Conservation (phyloP, 768 basidiomycete species). For the Asterophora lycoperdoides region DNA sequence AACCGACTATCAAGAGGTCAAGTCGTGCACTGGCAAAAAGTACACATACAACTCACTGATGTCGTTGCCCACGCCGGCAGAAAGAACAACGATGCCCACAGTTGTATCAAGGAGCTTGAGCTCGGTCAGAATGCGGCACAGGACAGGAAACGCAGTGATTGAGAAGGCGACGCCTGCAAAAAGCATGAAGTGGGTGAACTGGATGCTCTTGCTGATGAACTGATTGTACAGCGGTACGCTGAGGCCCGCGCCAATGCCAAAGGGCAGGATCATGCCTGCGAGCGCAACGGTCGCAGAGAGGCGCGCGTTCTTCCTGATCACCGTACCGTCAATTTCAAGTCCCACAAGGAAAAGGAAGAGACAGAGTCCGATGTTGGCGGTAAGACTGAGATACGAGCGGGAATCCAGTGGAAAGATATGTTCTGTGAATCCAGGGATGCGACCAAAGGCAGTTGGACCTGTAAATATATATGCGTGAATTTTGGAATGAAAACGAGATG, state of each 20-base stretch:
- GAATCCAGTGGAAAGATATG: constrained; percentile 78
- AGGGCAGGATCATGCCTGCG: constrained; percentile 84
- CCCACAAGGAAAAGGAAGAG: constrained; percentile 93
- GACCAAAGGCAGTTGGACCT: constrained; percentile 58
- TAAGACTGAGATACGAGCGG: constrained; percentile 73
- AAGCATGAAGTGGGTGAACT: constrained; percentile 89
- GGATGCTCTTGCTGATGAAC: constrained; percentile 63
- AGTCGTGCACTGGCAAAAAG: background rate
- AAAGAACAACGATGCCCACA: constrained; percentile 89
- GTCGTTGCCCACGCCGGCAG: constrained; percentile 88
- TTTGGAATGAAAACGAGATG: constrained; percentile 17
- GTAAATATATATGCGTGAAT: constrained; percentile 8
- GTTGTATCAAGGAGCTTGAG: constrained; percentile 88
- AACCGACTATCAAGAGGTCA: constrained; percentile 47
- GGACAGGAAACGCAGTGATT: constrained; percentile 82
- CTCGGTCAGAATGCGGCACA: constrained; percentile 86
- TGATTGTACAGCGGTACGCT: constrained; percentile 63
- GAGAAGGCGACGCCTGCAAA: constrained; percentile 91
- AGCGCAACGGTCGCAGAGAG: constrained; percentile 66
- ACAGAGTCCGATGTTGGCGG: constrained; percentile 84
- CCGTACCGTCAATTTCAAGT: constrained; percentile 76
- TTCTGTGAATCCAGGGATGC: constrained; percentile 84
- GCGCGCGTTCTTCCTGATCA: constrained; percentile 76
- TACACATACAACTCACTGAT: constrained; percentile 39
- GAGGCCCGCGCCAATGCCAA: constrained; percentile 73